A percentile compares a stretch with the other conserved stretches of the same genome.
phyloP scores from a whole-genome alignment of 2,329 filamentous ascomycete species.

The Mollisiaceae sp. region DNA sequence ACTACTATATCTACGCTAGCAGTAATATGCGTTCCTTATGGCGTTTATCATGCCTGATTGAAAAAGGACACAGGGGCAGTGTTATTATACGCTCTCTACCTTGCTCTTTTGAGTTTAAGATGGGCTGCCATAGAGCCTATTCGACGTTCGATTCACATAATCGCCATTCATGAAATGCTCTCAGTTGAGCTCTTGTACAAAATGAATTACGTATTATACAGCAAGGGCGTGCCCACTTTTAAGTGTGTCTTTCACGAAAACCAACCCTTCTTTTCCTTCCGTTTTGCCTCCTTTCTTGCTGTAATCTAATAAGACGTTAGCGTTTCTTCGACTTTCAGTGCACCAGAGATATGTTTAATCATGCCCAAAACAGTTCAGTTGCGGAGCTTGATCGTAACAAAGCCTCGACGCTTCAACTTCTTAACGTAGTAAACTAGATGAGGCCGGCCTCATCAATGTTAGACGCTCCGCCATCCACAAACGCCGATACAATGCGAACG shows the following conservation, averaged over 20 bases:
- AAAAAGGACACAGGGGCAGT: neutral
- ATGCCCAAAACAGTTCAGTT: neutral
- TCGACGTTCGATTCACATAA: conserved; percentile 8
- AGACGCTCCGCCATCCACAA: neutral
- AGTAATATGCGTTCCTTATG: too few species aligned
- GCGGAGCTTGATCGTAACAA: neutral
- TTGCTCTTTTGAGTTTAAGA: too few species aligned
- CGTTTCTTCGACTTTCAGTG: neutral
- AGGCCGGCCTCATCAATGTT: neutral
- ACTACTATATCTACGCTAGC: too few species aligned
- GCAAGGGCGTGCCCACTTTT: neutral
- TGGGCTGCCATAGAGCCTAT: too few species aligned
- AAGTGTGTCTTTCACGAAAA: conserved; percentile 26
- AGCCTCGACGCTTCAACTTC: neutral
- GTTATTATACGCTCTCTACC: neutral
- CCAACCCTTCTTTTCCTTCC: conserved; percentile 42
- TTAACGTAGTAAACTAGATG: neutral
- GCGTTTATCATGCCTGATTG: neutral
- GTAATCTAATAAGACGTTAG: conserved; percentile 44
- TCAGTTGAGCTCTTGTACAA: neutral
- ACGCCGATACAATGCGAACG: too few species aligned
- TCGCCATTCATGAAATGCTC: neutral
- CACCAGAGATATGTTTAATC: neutral
- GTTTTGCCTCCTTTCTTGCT: conserved; percentile 52
- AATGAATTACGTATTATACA: conserved; percentile 7